Percentiles rank a stretch among this genome's conserved stretches.
These are phyloP conservation scores for Protomyces inundatus DNA, from an alignment of 1,139 yeast genomes.

Conservation along the genomic window DNA sequence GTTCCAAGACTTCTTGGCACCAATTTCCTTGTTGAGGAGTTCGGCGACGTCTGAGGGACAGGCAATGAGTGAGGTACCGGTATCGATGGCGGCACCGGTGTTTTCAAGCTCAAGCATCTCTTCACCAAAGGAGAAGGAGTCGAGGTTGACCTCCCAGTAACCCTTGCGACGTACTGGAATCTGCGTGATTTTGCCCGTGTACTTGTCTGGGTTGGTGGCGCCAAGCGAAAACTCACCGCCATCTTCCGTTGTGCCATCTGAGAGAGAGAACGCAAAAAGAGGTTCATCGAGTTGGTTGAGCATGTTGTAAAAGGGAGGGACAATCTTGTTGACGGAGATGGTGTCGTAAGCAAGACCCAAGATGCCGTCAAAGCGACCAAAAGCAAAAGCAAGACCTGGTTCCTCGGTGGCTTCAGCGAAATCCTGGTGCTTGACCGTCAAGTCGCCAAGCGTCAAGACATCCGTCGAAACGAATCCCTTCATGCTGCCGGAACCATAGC, in stretches of 20 bases:
- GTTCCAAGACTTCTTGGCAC: slow-evolving; percentile 94
- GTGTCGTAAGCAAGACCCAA: slow-evolving; percentile 90
- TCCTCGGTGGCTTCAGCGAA: slow-evolving; percentile 96
- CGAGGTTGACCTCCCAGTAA: slow-evolving; percentile 95
- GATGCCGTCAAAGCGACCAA: slow-evolving; percentile 96
- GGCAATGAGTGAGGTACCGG: slow-evolving; percentile 94
- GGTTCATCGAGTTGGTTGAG: slow-evolving; percentile 70
- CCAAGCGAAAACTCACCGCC: slow-evolving; percentile 96
- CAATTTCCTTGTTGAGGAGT: slow-evolving; percentile 87
- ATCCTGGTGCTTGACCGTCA: slow-evolving; percentile 77
- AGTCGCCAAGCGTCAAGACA: slow-evolving; percentile 70
- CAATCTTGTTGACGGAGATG: slow-evolving; percentile 78
- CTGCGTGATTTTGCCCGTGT: slow-evolving; percentile 79
- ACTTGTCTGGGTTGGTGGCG: slow-evolving; percentile 74
- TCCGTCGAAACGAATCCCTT: slow-evolving; percentile 90
- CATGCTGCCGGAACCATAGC: slow-evolving; percentile 87
- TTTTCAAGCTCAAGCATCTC: slow-evolving; percentile 75
- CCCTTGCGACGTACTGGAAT: slow-evolving; percentile 98
- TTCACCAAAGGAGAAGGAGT: slow-evolving; percentile 83
- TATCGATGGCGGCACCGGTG: slow-evolving; percentile 96
- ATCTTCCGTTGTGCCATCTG: slow-evolving; percentile 59
- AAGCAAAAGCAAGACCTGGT: slow-evolving; percentile 96
- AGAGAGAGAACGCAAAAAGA: slow-evolving; percentile 84
- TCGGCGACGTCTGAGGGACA: slow-evolving; percentile 94
- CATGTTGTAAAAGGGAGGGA: slow-evolving; percentile 92